These are phyloP conservation scores for Fusarium paranaense DNA, from an alignment of 2,329 filamentous ascomycete genomes.

Conservation along the genomic window DNA sequence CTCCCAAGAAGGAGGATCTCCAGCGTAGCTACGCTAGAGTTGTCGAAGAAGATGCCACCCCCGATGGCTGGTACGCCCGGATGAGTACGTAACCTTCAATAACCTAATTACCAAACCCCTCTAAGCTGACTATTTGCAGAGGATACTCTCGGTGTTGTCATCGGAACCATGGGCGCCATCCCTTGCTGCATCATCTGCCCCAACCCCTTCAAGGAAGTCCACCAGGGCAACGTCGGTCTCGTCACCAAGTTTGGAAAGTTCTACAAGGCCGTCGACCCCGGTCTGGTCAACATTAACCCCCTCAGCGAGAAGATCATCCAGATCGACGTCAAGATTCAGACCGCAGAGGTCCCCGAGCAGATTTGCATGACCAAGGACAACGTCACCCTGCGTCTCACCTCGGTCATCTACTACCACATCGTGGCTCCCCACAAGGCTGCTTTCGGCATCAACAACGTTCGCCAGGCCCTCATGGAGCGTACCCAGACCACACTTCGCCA, in stretches of 20 bases:
- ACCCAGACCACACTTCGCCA: constrained; percentile 98
- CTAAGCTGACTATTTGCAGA: constrained; percentile 57
- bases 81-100: constrained; percentile 74
- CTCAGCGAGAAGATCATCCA: constrained; percentile 90
- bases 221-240: constrained; percentile 93
- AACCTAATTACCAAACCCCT: not conserved
- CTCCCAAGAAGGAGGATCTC: constrained; percentile 84
- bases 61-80: constrained; percentile 88
- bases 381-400: constrained; percentile 91
- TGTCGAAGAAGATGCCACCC: constrained; percentile 73
- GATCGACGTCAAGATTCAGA: constrained; percentile 99
- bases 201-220: constrained; percentile 94
- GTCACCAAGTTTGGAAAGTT: constrained; percentile 97
- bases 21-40: constrained; percentile 82
- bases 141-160: constrained; percentile 76
- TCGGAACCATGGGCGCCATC: constrained; percentile 86
- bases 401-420: constrained; percentile 99
- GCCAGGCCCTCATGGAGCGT: constrained; percentile 95
- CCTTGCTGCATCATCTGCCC: constrained; percentile 93
- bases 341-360: constrained; percentile 95
- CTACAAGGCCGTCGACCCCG: constrained; percentile 94
- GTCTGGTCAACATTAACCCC: constrained; percentile 97
- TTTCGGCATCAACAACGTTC: constrained; percentile 94
- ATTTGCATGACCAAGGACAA: constrained; percentile 99
- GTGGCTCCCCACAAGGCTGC: constrained; percentile 95